Base-by-base conservation (phyloP, 306 rosid genomes). In the Prunus padus region DNA sequence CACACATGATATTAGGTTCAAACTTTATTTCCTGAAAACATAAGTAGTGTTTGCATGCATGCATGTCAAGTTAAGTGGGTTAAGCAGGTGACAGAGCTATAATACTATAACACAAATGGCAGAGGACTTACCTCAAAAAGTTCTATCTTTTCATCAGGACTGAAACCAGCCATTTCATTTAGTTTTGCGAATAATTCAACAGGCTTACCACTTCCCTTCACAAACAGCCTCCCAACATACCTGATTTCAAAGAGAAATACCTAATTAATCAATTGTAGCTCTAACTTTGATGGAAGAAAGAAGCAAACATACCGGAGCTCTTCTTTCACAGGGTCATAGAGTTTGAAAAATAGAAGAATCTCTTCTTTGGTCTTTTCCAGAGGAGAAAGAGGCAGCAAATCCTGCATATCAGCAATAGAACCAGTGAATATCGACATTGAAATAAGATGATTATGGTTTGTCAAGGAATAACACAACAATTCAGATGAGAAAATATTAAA, bases 1-100 rank as follows among this genome's bases (percentile, higher is more conserved):
- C 93, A 60, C 97, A 92, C 97, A 89, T 88, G 68, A 89, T 90
- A 79, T 74, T 77, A 26, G 97, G 96, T 76, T 88, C 93, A 76
- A 89, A 89, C 88, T 88, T 89, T 64, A 89, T 92, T 85, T 92
- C 97, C 97, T 92, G 84, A 71, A 83, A 23, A 9, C 42, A 37
- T 1, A 7, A 33, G 40, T 33, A 37, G 42, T 9, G 42, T 37
- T 37, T 37, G 42, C 0, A 1, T 37, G 42, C 9, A 6, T 37
- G 42, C 42, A 37, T 37, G 42, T 37, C 42, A 37, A 37, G 42
- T 37, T 37, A 37, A 13, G 18, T 16, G 19, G 19, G 55, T 50
- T 50, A 16, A 15, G 5, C 55, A 50, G 55, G 55, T 16, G n/a
- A 16, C 55, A 16, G 50, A 50, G 8, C 9, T 50, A 16, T 33